Evolutionary conservation across 768 basidiomycete species (phyloP), one percentile per base, ranked within the genome.

Genomic region (Thelephora ganbajun): DNA sequence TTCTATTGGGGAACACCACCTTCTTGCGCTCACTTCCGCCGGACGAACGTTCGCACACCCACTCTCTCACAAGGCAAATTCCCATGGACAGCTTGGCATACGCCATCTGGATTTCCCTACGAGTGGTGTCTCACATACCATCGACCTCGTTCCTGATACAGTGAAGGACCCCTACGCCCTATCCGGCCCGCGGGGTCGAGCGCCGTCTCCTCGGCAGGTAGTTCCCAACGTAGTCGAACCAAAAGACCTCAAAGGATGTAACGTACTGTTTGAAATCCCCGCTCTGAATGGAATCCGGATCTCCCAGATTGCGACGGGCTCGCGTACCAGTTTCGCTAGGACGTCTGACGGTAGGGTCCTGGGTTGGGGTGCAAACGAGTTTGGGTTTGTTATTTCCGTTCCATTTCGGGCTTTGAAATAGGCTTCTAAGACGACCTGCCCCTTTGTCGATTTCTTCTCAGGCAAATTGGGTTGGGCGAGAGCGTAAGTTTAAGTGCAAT

Each of bases 321-420:
- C 69, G 35, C 71, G 79, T 47, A 79, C 74, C 43, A 90, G 84
- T 56, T 89, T 87, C 57, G 80, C 72, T 9, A 68, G 78, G 20
- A 89, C 88, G 0, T 55, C 63, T 5, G 63, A 68, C 2, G 92
- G 90, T 1, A 69, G 78, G 47, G 84, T 93, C 9, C 72, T 97
- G 16, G 88, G 80, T 0, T 94, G 86, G 78, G 92, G 92, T 41
- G 87, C 87, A 1, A 94, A 96, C 59, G 80, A 86, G 53, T 83
- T 73, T 54, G 90, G 90, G 83, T 83, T 54, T 45, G 72, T 51
- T 6, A 18, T 12, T 20, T 20, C 39, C 47, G 45, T 47, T 30
- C 16, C 26, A 9, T 30, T 9, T 30, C 26, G 4, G 26, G 26
- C 26, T 30, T 30, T 30, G 26, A 19, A 33, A n/a, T 35, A 35